Percentiles rank a stretch among this genome's conserved stretches.
These are phyloP conservation scores for Phoma sp. DNA, from an alignment of 2,329 filamentous ascomycete species.

Conservation along the genomic window DNA sequence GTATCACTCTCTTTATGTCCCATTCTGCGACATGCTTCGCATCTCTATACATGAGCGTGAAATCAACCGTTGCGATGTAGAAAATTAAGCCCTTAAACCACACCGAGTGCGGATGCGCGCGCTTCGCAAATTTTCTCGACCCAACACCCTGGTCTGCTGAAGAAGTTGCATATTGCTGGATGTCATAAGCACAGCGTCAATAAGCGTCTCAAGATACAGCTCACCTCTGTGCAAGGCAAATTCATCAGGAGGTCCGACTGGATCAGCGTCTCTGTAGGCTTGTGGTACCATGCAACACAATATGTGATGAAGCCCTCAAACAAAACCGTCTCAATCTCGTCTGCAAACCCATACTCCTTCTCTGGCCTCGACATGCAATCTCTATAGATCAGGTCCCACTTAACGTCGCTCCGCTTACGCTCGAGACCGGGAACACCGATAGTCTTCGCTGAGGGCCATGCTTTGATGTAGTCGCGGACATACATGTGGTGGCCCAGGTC, in stretches of 20 bases:
- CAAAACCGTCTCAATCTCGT: conserved; percentile 21
- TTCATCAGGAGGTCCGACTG: conserved; percentile 26
- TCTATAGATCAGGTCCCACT: conserved; percentile 15
- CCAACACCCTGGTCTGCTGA: conserved; percentile 13
- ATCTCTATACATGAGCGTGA: conserved; percentile 20
- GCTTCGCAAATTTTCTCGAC: conserved; percentile 19
- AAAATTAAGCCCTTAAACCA: conserved; percentile 22
- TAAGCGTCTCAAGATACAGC: not conserved
- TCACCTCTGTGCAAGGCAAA: conserved; percentile 22
- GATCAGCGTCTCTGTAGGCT: conserved; percentile 18
- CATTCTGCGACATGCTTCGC: conserved; percentile 22
- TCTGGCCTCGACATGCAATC: conserved; percentile 16
- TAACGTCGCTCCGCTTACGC: conserved; percentile 19
- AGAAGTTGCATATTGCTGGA: conserved; percentile 22
- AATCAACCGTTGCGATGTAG: conserved; percentile 21
- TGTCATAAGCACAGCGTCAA: not conserved
- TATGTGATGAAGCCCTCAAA: conserved; percentile 27
- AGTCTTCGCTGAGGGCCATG: conserved; percentile 19
- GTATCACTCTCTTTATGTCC: conserved; percentile 20
- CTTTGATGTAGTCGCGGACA: conserved; percentile 9
- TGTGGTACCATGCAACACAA: conserved; percentile 24
- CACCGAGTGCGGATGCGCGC: conserved; percentile 20
- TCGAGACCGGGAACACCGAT: conserved; percentile 21
- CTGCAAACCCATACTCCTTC: conserved; percentile 20
- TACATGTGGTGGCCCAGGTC: conserved; percentile 25